Evolutionary conservation across 1,284 basidiomycete genomes (phyloP), one percentile per base, ranked within the genome.

Genomic region (Naganishia sp.): DNA sequence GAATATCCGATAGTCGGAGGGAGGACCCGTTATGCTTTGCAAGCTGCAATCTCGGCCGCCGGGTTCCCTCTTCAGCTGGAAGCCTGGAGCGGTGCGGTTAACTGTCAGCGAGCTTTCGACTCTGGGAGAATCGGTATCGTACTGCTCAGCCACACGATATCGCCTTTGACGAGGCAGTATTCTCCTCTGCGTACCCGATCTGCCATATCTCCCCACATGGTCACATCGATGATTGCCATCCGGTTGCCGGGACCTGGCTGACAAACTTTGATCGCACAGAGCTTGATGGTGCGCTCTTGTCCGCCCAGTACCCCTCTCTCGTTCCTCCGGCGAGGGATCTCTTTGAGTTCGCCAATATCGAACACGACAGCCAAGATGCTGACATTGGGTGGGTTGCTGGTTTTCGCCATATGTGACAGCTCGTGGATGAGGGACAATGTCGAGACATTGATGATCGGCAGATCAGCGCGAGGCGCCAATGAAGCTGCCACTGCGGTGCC

Each of bases 111-210:
- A 46, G 6, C 2, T 31, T 6, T 11, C 15, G 18, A 23, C 10
- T 54, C 43, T 23, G 43, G 31, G 21, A 45, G 21, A 7, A n/a
- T 31, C 13, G 15, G 23, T 16, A 36, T 4, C 64, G 46, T 44
- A 65, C 65, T 61, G 25, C 49, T 55, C 15, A 66, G 42, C 65
- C 65, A 66, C 18, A 66, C 57, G 11, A 66, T 50, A 54, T 66
- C 65, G 23, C 65, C 65, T 16, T 52, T 59, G 16, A 55, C 45
- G 7, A 66, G 44, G 4, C 53, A 31, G 39, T 55, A 31, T 9
- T 61, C 44, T 15, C 53, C 52, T 16, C 31, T 33, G n/a, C 39
- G 21, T 6, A 60, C 23, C 18, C 57, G 44, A 42, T 60, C 65
- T 43, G 59, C 44, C 33, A 66, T 33, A 31, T 57, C 45, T 23